A percentile compares a stretch with the other conserved stretches of the same genome.
Conservation (phyloP, 441 rosid genomes). For the Eutrema salsugineum region DNA sequence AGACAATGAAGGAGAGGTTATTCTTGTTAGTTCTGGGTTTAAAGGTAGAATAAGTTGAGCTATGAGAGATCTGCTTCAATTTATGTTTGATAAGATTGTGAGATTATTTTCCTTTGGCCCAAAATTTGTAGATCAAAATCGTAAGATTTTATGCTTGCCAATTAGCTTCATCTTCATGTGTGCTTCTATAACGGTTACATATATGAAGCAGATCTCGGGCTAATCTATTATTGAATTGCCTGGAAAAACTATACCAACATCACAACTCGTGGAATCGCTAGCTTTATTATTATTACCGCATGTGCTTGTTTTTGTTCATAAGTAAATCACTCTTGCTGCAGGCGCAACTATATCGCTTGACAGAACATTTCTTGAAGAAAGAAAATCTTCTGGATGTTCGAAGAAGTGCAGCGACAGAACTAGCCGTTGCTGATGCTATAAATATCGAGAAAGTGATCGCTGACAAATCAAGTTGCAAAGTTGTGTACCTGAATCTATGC, state of each 20-base stretch:
- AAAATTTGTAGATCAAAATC: background rate
- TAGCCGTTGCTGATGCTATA: constrained; percentile 98
- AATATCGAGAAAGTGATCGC: constrained; percentile 88
- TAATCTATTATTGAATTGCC: background rate
- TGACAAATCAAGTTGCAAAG: constrained; percentile 83
- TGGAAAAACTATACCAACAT: background rate
- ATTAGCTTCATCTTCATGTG: background rate
- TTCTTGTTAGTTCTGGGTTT: background rate
- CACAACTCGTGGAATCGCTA: background rate
- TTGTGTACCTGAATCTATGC: constrained; percentile 89
- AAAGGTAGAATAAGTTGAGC: background rate
- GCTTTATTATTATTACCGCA: constrained; percentile 1
- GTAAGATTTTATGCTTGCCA: background rate
- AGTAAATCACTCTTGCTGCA: constrained; percentile 35
- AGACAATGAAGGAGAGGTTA: background rate
- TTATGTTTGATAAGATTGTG: background rate
- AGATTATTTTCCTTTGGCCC: background rate
- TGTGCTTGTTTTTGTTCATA: constrained; percentile 13
- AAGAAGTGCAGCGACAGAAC: constrained; percentile 89
- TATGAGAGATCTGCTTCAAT: background rate
- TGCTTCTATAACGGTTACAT: background rate
- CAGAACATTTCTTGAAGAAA: constrained; percentile 83
- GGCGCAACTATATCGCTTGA: constrained; percentile 82
- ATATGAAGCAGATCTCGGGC: background rate
- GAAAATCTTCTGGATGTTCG: constrained; percentile 62